Conservation (phyloP, 2,329 filamentous ascomycete species). For the Diaporthe vexans region DNA sequence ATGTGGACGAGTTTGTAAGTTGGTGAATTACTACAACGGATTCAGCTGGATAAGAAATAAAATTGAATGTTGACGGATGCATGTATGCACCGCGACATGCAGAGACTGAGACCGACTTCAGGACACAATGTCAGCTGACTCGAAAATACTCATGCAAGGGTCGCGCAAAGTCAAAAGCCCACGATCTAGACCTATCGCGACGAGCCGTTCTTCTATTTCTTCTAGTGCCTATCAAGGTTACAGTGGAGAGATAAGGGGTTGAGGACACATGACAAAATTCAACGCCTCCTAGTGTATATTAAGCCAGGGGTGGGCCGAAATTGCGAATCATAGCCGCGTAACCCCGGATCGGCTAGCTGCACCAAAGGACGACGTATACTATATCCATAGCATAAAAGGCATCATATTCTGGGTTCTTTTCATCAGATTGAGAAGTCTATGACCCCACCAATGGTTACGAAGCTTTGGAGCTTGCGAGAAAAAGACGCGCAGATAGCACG, state of each 20-base stretch:
- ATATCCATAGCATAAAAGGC: neutral
- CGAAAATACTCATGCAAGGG: neutral
- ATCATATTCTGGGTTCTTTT: neutral
- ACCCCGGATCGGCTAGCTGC: neutral
- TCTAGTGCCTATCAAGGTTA: constrained; percentile 8
- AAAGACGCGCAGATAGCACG: neutral
- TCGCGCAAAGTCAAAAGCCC: neutral
- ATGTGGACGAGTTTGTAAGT: neutral
- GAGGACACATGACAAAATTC: neutral
- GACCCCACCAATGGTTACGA: neutral
- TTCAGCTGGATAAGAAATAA: no score
- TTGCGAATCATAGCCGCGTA: constrained; percentile 10
- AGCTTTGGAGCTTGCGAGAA: neutral
- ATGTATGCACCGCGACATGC: neutral
- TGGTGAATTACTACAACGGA: neutral
- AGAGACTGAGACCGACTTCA: neutral
- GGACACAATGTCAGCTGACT: neutral
- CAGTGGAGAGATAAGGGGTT: neutral
- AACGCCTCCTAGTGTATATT: constrained; percentile 5
- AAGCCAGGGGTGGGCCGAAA: constrained; percentile 3
- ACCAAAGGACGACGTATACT: neutral
- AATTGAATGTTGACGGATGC: no score
- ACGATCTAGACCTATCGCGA: neutral
- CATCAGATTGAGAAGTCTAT: neutral
- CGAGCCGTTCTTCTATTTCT: neutral